A percentile compares a stretch with the other conserved stretches of the same genome.
Evolutionary conservation across 768 basidiomycete species (phyloP).

Genomic region (Tulasnella sp.): DNA sequence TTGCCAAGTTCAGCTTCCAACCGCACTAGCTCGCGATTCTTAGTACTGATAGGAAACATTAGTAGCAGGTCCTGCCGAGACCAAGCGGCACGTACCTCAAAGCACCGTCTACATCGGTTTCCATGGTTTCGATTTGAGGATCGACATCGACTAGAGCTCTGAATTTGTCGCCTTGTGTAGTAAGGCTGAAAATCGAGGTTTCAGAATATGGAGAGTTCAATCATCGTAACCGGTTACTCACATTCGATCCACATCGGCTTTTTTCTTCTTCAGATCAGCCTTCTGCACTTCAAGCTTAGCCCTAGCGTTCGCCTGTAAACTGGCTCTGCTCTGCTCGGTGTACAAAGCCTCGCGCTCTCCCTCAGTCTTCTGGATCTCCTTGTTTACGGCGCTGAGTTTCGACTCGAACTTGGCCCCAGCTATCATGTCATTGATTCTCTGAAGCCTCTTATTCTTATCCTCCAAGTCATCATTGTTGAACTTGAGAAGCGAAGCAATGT

Average conservation of each 20-base stretch:
- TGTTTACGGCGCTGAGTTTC: constrained; percentile 40
- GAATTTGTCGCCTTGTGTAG: constrained; percentile 46
- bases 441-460: constrained; percentile 49
- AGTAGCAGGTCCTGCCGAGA: too few species aligned
- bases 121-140: constrained; percentile 51
- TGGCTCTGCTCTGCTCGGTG: constrained; percentile 54
- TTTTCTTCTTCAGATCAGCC: constrained; percentile 50
- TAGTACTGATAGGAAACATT: too few species aligned
- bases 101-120: constrained; percentile 51
- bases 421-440: constrained; percentile 48
- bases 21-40: constrained; percentile 34
- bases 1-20: constrained; percentile 16
- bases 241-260: constrained; percentile 53
- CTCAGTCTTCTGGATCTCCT: constrained; percentile 48
- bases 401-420: constrained; percentile 51
- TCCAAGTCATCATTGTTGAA: constrained; percentile 42
- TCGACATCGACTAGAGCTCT: constrained; percentile 51
- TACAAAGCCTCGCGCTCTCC: constrained; percentile 56
- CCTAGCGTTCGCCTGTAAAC: constrained; percentile 64
- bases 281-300: constrained; percentile 68
- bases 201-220: not conserved
- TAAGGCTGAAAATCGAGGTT: constrained; percentile 37
- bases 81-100: constrained; percentile 36
- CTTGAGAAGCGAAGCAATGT: constrained; percentile 9
- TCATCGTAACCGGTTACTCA: constrained; percentile 28